These are phyloP conservation scores for Phytophthora europaea DNA, from an alignment of 352 stramenopile species.

Conservation along the genomic window DNA sequence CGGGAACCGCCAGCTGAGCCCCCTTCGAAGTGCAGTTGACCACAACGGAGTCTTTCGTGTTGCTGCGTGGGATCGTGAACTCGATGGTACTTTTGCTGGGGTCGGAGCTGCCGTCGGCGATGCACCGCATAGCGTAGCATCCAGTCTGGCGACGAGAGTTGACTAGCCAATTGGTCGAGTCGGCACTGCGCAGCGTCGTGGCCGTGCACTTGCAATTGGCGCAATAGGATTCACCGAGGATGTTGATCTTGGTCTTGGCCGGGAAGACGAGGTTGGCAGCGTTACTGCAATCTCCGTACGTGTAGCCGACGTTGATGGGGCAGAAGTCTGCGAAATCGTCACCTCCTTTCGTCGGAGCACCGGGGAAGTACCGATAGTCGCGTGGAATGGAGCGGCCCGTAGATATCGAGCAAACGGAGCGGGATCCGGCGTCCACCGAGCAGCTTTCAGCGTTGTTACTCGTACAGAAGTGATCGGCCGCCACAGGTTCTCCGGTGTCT, in stretches of 20 bases:
- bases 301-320: constrained; percentile 79
- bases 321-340: constrained; percentile 82
- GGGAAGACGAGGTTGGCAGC: constrained; percentile 62
- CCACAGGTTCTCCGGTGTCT: constrained; percentile 48
- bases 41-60: constrained; percentile 29
- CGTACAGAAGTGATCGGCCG: constrained; percentile 75
- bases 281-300: constrained; percentile 73
- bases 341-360: constrained; percentile 55
- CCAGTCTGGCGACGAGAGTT: constrained; percentile 69
- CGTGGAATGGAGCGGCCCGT: constrained; percentile 52
- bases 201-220: constrained; percentile 76
- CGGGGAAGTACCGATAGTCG: constrained; percentile 73
- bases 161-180: constrained; percentile 72
- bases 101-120: constrained; percentile 25
- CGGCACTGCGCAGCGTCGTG: constrained; percentile 68
- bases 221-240: constrained; percentile 83
- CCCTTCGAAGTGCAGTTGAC: constrained; percentile 66
- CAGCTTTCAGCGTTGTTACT: constrained; percentile 69
- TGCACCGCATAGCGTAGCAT: constrained; percentile 83
- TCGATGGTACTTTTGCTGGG: constrained; percentile 45
- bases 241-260: constrained; percentile 66
- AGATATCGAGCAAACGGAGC: constrained; percentile 71
- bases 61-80: constrained; percentile 53
- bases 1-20: constrained; percentile 45
- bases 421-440: constrained; percentile 75